phyloP scores from a whole-genome alignment of 108 stramenopile genomes.

The Seminavis robusta region DNA sequence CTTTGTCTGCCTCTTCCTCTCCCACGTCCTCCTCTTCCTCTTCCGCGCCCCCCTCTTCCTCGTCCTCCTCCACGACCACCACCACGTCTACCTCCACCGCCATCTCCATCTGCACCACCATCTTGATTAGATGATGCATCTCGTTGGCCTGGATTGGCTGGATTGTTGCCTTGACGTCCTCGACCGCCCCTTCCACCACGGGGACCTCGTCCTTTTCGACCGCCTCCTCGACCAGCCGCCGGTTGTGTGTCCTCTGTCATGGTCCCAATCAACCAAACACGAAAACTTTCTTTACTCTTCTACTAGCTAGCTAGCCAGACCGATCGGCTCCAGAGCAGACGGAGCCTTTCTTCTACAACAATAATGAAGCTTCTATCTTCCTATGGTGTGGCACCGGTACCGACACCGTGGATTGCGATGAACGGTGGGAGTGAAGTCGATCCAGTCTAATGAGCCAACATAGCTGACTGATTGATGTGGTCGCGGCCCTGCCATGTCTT shows the following conservation, averaged over 20 bases:
- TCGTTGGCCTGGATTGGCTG: background rate
- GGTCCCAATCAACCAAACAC: too few species aligned
- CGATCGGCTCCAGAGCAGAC: too few species aligned
- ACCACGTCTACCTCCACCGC: background rate
- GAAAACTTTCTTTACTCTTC: too few species aligned
- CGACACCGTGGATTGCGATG: too few species aligned
- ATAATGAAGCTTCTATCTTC: too few species aligned
- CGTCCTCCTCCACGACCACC: background rate
- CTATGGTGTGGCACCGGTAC: too few species aligned
- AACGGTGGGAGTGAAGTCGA: too few species aligned
- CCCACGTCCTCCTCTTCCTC: background rate
- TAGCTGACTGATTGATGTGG: too few species aligned
- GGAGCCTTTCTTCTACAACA: too few species aligned
- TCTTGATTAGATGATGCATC: background rate
- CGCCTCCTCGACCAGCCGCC: background rate
- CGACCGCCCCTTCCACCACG: constrained; percentile 21
- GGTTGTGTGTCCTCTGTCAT: background rate
- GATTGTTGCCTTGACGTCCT: background rate
- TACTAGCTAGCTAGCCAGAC: too few species aligned
- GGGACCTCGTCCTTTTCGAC: constrained; percentile 9
- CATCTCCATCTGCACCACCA: constrained; percentile 4
- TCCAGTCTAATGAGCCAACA: too few species aligned
- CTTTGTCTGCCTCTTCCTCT: background rate
- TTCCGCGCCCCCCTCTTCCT: background rate
- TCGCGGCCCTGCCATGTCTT: too few species aligned